Evolutionary conservation across 2,329 filamentous ascomycete genomes (phyloP), one percentile per base, ranked within the genome.

Genomic region (Moelleriella libera): DNA sequence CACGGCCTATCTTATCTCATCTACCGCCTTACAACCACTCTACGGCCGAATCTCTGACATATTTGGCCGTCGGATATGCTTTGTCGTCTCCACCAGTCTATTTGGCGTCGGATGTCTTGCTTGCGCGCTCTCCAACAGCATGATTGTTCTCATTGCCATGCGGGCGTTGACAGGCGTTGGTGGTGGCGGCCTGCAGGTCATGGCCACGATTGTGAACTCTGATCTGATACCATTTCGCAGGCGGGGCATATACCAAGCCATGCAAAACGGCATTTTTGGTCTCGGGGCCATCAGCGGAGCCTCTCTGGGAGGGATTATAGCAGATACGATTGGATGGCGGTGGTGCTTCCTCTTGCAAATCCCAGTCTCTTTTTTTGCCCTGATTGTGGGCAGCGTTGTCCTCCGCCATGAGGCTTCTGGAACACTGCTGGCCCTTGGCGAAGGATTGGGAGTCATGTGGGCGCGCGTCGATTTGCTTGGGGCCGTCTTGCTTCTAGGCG

Each of bases 41-140:
- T 85, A 84, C 55, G 83, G 82, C 1, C 75, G 83, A 1, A 68
- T 86, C 4, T 85, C 81, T 1, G 83, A 88, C 57, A 80, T 82
- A 5, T 74, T 85, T 48, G 82, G 82, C 1, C 71, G 82, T 4
- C 72, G 78, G 1, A 56, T 71, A 4, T 75, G 78, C 50, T 84
- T 84, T 61, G 74, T 85, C 48, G 72, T 77, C n/a, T 76, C 78
- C 0, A 77, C 79, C 0, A 53, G 76, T 3, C 71, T 78, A 0
- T 85, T 87, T 56, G 69, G 74, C 7, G 48, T 72, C 1, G 82
- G 82, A 0, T 85, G 80, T 50, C 63, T 80, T 3, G 82, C 82
- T 44, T 86, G 82, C 55, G 79, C 73, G 0, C 54, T 82, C 5
- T 79, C 82, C 0, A 64, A 63, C 6, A 71, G 75, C 53, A 72